Conservation (phyloP, 2,329 filamentous ascomycete species). For the Elsinoe arachidis region DNA sequence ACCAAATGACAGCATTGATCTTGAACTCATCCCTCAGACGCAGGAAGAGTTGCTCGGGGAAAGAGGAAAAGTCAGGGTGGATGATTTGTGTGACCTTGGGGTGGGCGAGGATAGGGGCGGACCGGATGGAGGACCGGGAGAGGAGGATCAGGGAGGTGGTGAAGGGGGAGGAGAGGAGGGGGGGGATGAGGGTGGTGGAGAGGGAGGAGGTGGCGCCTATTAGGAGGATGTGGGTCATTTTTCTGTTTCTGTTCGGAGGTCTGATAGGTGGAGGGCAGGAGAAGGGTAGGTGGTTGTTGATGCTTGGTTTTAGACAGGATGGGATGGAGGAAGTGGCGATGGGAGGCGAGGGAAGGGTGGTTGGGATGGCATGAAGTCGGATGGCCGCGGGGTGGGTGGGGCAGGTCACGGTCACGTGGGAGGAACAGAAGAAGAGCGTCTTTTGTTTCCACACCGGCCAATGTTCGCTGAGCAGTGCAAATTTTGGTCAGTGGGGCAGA, state of each 20-base stretch:
- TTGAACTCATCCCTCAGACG: background rate
- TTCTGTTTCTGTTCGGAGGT: background rate
- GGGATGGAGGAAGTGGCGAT: too few relatives aligned
- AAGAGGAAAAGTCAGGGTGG: conserved; percentile 40
- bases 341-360: too few relatives aligned
- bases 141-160: conserved; percentile 8
- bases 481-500: too few relatives aligned
- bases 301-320: background rate
- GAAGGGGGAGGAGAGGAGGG: conserved; percentile 11
- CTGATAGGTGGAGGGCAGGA: background rate
- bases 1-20: conserved; percentile 11
- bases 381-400: too few relatives aligned
- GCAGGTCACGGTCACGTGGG: too few relatives aligned
- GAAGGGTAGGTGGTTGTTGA: background rate
- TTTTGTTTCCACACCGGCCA: too few relatives aligned
- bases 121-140: background rate
- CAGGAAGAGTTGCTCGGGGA: background rate
- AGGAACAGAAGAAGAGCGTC: too few relatives aligned
- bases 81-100: conserved; percentile 29
- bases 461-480: too few relatives aligned
- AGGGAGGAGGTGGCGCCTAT: conserved; percentile 5
- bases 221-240: conserved; percentile 9
- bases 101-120: conserved; percentile 17
- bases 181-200: background rate
- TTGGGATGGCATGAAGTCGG: too few relatives aligned